These are phyloP conservation scores for Termitomyces sp. DNA, from an alignment of 768 basidiomycete species.

Conservation along the genomic window DNA sequence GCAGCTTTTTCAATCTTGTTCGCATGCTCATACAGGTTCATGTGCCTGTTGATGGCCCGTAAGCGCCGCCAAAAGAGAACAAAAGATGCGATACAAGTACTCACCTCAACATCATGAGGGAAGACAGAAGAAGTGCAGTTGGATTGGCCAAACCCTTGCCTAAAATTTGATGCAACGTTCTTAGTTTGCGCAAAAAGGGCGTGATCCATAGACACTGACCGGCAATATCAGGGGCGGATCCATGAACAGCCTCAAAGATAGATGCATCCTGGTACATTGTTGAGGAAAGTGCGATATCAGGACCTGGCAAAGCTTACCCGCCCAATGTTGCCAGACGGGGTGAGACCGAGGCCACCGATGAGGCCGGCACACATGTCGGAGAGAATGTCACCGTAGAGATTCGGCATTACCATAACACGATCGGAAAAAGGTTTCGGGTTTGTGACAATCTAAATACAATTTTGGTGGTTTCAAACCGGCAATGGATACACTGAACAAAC, in stretches of 20 bases:
- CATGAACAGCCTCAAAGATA: conserved; percentile 99
- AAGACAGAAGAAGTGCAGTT: conserved; percentile 94
- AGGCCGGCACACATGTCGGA: conserved; percentile 99
- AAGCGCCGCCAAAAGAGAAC: not conserved
- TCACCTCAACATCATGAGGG: conserved; percentile 96
- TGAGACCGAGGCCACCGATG: conserved; percentile 96
- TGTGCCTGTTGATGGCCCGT: conserved; percentile 58
- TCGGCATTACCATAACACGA: conserved; percentile 99
- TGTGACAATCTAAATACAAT: conserved; percentile 64
- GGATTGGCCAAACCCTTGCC: conserved; percentile 96
- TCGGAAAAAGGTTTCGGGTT: conserved; percentile 93
- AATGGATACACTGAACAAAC: conserved; percentile 32
- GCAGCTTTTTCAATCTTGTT: conserved; percentile 90
- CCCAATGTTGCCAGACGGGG: conserved; percentile 97
- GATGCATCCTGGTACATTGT: conserved; percentile 77
- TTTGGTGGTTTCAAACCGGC: not conserved
- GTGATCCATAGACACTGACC: conserved; percentile 43
- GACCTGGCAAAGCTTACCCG: conserved; percentile 47
- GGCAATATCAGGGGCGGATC: conserved; percentile 98
- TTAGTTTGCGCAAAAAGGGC: not conserved
- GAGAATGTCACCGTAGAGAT: conserved; percentile 92
- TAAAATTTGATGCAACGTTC: conserved; percentile 21
- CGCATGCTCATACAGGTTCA: conserved; percentile 84
- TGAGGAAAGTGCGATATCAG: conserved; percentile 8
- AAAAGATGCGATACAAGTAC: conserved; percentile 17